Conservation (phyloP, 352 stramenopile species). For the Pythium plurisporium region DNA sequence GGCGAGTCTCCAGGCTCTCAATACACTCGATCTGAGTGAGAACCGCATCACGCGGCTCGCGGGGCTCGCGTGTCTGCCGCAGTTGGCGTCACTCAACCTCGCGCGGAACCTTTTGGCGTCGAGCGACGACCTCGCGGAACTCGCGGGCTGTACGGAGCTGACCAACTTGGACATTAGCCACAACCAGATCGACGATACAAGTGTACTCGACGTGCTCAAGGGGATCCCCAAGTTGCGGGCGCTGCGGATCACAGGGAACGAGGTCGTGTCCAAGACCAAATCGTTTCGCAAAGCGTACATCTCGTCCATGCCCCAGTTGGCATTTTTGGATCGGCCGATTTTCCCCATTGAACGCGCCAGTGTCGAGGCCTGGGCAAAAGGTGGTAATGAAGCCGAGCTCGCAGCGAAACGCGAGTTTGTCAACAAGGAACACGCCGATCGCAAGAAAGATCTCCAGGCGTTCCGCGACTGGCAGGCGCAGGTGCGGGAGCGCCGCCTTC, state of each 20-base stretch:
- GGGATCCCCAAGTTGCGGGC: slow-evolving; percentile 75
- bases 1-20: slow-evolving; percentile 63
- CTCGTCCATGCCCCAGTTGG: slow-evolving; percentile 69
- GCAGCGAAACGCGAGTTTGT: slow-evolving; percentile 73
- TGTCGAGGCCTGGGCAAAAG: slow-evolving; percentile 83
- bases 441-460: slow-evolving; percentile 54
- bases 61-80: slow-evolving; percentile 69
- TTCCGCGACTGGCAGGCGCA: slow-evolving; percentile 79
- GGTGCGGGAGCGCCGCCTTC: slow-evolving; percentile 53
- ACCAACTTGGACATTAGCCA: slow-evolving; percentile 91
- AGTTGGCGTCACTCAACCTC: slow-evolving; percentile 87
- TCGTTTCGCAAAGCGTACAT: slow-evolving; percentile 94
- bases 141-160: slow-evolving; percentile 66
- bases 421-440: slow-evolving; percentile 68
- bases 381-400: slow-evolving; percentile 87
- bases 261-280: slow-evolving; percentile 86
- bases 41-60: slow-evolving; percentile 86
- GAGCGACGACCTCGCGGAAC: slow-evolving; percentile 63
- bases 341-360: slow-evolving; percentile 88
- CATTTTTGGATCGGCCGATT: slow-evolving; percentile 93
- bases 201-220: slow-evolving; percentile 77
- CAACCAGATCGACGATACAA: slow-evolving; percentile 86
- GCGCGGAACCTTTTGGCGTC: slow-evolving; percentile 86
- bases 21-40: slow-evolving; percentile 91
- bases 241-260: slow-evolving; percentile 86